Percentiles rank a stretch among this genome's conserved stretches.
Conservation (phyloP, 208 protist genomes). For the Zelonia costaricensis region DNA sequence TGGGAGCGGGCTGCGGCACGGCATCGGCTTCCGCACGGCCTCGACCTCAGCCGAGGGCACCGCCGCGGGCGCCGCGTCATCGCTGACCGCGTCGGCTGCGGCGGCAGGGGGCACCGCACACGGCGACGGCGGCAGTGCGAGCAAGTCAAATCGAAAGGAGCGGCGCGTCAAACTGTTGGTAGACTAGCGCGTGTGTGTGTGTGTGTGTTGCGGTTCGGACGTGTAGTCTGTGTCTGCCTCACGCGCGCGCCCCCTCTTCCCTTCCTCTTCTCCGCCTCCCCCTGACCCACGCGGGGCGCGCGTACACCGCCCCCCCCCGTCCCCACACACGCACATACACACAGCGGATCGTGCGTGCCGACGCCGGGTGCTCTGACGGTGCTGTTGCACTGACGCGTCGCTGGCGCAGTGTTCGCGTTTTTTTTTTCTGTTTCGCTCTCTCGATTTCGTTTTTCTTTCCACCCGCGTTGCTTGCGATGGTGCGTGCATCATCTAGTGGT, state of each 20-base stretch:
- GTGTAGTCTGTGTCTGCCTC: neutral
- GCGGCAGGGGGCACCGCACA: no score
- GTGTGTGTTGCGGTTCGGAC: neutral
- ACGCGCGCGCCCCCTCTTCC: neutral
- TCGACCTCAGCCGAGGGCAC: constrained; percentile 6
- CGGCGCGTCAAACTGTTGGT: constrained; percentile 53
- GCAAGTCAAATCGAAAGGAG: constrained; percentile 28
- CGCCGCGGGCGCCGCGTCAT: neutral
- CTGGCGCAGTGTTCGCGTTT: neutral
- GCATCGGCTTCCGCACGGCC: constrained; percentile 37
- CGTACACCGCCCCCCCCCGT: neutral
- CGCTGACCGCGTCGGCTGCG: neutral
- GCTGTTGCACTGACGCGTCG: neutral
- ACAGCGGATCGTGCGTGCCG: neutral
- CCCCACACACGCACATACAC: neutral
- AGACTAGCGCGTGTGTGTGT: constrained; percentile 13
- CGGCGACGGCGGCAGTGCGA: constrained; percentile 6
- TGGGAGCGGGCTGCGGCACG: constrained; percentile 36
- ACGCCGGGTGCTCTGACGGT: no score
- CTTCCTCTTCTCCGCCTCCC: neutral
- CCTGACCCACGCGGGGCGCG: neutral
- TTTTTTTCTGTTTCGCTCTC: neutral
- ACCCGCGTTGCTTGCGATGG: no score
- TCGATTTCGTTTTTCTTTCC: neutral
- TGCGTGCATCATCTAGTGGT: no score